Conservation (phyloP, 176 grass and related monocot species). For the Carex littledalei region DNA sequence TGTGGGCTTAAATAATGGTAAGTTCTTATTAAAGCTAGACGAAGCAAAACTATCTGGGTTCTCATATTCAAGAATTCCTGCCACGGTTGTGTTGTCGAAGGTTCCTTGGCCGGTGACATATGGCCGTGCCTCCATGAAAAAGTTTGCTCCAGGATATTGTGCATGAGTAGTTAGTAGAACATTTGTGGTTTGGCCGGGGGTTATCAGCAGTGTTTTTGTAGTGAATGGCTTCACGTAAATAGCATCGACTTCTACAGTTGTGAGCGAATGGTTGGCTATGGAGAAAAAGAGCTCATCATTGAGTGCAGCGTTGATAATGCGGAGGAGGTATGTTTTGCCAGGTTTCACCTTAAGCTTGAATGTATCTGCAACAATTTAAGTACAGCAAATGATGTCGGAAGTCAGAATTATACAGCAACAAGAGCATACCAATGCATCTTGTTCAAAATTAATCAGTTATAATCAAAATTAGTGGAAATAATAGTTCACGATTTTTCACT, state of each 20-base stretch:
- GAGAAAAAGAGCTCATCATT: slow-evolving; percentile 92
- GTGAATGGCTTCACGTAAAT: slow-evolving; percentile 67
- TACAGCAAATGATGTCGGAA: neutral
- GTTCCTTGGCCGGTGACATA: slow-evolving; percentile 53
- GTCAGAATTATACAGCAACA: neutral
- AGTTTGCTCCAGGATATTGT: slow-evolving; percentile 23
- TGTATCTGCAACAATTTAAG: slow-evolving; percentile 26
- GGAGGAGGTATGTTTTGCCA: slow-evolving; percentile 58
- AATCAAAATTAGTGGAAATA: neutral
- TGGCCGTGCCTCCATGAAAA: slow-evolving; percentile 51
- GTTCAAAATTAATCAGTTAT: neutral
- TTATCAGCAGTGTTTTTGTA: slow-evolving; percentile 46
- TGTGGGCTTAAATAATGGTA: slow-evolving; percentile 33
- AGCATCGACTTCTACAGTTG: slow-evolving; percentile 71
- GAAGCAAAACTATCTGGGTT: neutral
- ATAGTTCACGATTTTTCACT: neutral
- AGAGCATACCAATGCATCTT: neutral
- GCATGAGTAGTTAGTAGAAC: slow-evolving; percentile 45
- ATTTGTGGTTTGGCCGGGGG: slow-evolving; percentile 68
- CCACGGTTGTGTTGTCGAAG: slow-evolving; percentile 77
- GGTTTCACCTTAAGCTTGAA: slow-evolving; percentile 64
- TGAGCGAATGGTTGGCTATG: slow-evolving; percentile 66
- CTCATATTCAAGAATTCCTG: slow-evolving; percentile 72
- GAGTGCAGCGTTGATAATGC: slow-evolving; percentile 78
- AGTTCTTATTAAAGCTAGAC: neutral